phyloP scores from a whole-genome alignment of 371 early-diverging fungal genomes.

The Actinomucor elegans region DNA sequence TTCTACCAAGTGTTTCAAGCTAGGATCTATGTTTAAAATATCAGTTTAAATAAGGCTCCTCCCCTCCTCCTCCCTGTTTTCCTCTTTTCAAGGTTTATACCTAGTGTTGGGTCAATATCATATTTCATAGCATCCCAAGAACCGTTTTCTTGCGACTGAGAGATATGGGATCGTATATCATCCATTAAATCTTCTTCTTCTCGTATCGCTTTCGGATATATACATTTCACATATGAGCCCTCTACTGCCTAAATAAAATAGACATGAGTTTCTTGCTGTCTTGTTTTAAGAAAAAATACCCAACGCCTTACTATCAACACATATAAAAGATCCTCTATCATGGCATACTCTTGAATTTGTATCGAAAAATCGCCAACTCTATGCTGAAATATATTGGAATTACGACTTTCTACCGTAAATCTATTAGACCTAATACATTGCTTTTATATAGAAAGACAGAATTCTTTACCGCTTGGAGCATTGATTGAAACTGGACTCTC shows the following conservation, averaged over 20 bases:
- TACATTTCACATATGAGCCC: conserved; percentile 68
- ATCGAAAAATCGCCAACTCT: conserved; percentile 28
- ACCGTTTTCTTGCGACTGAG: conserved; percentile 19
- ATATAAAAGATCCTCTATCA: conserved; percentile 87
- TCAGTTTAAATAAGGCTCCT: too few species aligned
- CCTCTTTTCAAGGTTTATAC: conserved; percentile 23
- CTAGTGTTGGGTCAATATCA: conserved; percentile 50
- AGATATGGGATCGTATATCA: conserved; percentile 9
- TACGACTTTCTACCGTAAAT: not conserved
- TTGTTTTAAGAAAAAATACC: not conserved
- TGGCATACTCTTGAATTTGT: conserved; percentile 74
- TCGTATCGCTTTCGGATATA: conserved; percentile 25
- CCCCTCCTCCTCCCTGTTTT: too few species aligned
- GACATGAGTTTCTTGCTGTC: too few species aligned
- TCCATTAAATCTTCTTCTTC: conserved; percentile 31
- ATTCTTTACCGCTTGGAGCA: not conserved
- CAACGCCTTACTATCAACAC: conserved; percentile 69
- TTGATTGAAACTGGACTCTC: not conserved
- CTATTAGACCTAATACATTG: too few species aligned
- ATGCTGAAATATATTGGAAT: not conserved
- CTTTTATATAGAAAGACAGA: too few species aligned
- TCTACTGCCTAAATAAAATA: conserved; percentile 72
- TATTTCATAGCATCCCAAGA: conserved; percentile 38
- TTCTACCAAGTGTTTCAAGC: conserved; percentile 71
- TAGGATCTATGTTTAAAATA: conserved; percentile 58